A percentile compares a stretch with the other conserved stretches of the same genome.
phyloP scores from a whole-genome alignment of 768 basidiomycete genomes.

The Favolaschia claudopus region DNA sequence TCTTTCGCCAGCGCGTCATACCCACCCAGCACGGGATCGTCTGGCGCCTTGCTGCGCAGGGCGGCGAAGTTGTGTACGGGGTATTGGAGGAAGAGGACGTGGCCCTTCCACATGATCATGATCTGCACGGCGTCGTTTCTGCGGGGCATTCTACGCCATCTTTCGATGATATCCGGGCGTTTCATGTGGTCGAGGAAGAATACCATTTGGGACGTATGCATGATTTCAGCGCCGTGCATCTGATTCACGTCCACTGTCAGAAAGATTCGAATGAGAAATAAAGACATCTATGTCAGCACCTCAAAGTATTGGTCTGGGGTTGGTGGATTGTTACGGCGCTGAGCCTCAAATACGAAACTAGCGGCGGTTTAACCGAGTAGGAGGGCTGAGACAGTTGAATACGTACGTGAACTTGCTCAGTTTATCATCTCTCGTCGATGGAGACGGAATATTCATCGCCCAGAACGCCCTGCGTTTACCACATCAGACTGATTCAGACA shows the following conservation, averaged over 20 bases:
- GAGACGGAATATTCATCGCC: slow-evolving; percentile 16
- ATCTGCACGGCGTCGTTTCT: slow-evolving; percentile 7
- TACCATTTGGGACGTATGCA: slow-evolving; percentile 10
- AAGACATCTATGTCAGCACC: not conserved
- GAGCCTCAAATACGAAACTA: slow-evolving; percentile 14
- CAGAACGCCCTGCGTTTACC: slow-evolving; percentile 8
- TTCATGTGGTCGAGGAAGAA: slow-evolving; percentile 4
- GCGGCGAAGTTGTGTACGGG: slow-evolving; percentile 1
- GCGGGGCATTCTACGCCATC: slow-evolving; percentile 3
- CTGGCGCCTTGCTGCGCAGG: slow-evolving; percentile 1
- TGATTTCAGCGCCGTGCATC: slow-evolving; percentile 18
- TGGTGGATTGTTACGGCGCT: slow-evolving; percentile 8
- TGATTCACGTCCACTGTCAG: not conserved
- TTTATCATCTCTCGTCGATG: slow-evolving; percentile 11
- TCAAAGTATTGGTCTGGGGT: slow-evolving; percentile 10
- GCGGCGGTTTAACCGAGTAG: not conserved
- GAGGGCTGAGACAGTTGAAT: not conserved
- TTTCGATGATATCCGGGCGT: not conserved
- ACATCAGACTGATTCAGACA: not conserved
- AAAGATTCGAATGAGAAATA: not conserved
- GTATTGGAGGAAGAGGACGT: slow-evolving; percentile 3
- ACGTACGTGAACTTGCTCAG: slow-evolving; percentile 7
- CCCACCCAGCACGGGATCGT: slow-evolving; percentile 1
- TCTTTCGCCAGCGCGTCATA: slow-evolving; percentile 11
- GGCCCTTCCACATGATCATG: slow-evolving; percentile 5